A percentile compares a stretch with the other conserved stretches of the same genome.
Conservation (phyloP, 208 protist genomes). For the Trypanosoma cruzi region DNA sequence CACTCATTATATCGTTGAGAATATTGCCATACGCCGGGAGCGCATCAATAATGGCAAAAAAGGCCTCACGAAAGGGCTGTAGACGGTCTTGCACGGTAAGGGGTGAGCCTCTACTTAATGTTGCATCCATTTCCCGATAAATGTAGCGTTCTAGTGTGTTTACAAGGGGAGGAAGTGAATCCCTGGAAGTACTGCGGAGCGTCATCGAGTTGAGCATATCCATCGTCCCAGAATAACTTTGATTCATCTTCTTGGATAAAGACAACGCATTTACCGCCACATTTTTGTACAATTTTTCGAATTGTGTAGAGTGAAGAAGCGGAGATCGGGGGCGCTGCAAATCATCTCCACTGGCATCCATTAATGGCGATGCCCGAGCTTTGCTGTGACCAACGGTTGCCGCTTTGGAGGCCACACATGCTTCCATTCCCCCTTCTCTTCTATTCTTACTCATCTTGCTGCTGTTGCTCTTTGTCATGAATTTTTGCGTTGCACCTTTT, state of each 20-base stretch:
- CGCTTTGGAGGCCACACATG: not conserved
- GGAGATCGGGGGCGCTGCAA: not conserved
- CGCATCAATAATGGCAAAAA: constrained; percentile 60
- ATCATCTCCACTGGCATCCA: not conserved
- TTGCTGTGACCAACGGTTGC: not conserved
- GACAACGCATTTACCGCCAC: constrained; percentile 1
- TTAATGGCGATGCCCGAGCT: not conserved
- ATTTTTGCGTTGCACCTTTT: constrained; percentile 2
- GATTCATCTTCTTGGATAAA: constrained; percentile 9
- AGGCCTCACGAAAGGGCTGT: constrained; percentile 73
- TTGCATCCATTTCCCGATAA: constrained; percentile 16
- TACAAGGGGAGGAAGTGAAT: constrained; percentile 21
- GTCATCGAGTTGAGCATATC: constrained; percentile 5
- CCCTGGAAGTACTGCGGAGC: not conserved
- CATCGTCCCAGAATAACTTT: constrained; percentile 9
- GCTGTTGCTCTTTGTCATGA: not conserved
- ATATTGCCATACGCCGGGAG: constrained; percentile 73
- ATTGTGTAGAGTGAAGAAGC: not conserved
- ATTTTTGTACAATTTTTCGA: constrained; percentile 1
- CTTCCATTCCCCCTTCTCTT: not conserved
- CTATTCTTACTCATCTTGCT: constrained; percentile 4
- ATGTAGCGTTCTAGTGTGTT: constrained; percentile 23
- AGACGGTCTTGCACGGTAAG: constrained; percentile 51
- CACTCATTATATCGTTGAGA: constrained; percentile 68
- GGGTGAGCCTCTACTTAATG: not conserved